phyloP scores from a whole-genome alignment of 148 eudicot genomes.

The Rhododendron williamsianum region DNA sequence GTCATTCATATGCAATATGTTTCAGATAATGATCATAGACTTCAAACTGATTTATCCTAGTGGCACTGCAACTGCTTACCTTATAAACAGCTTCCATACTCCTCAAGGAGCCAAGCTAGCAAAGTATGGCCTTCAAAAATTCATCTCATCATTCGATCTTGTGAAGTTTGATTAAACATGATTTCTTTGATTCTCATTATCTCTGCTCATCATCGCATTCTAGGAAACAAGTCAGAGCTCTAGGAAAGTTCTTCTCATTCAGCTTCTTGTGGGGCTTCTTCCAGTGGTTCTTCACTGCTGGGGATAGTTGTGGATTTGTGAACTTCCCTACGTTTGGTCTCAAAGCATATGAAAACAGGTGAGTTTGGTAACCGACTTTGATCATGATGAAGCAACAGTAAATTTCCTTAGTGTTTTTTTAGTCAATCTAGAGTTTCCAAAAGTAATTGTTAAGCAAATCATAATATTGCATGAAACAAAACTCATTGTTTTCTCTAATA shows the following conservation, averaged over 20 bases:
- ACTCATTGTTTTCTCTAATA: background rate
- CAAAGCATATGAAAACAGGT: constrained; percentile 59
- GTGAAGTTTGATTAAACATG: background rate
- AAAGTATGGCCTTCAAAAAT: constrained; percentile 34
- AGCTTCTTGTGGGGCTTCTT: constrained; percentile 95
- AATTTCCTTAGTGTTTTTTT: background rate
- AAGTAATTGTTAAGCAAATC: background rate
- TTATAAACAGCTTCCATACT: constrained; percentile 95
- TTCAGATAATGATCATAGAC: constrained; percentile 86
- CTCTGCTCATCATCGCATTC: constrained; percentile 3
- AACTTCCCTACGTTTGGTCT: constrained; percentile 78
- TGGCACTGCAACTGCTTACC: constrained; percentile 89
- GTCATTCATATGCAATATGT: background rate
- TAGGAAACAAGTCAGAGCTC: constrained; percentile 77
- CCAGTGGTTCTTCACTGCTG: constrained; percentile 92
- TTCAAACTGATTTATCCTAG: constrained; percentile 87
- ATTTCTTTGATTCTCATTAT: constrained; percentile 1
- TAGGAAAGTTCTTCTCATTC: constrained; percentile 80
- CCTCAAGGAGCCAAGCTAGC: constrained; percentile 85
- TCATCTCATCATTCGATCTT: background rate
- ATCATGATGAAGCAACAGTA: background rate
- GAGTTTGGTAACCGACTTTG: background rate
- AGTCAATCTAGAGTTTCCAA: background rate
- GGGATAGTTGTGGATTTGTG: constrained; percentile 65
- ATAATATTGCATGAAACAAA: background rate